phyloP scores from a whole-genome alignment of 805 yeast species.

The Wickerhamiella alocasiicola region DNA sequence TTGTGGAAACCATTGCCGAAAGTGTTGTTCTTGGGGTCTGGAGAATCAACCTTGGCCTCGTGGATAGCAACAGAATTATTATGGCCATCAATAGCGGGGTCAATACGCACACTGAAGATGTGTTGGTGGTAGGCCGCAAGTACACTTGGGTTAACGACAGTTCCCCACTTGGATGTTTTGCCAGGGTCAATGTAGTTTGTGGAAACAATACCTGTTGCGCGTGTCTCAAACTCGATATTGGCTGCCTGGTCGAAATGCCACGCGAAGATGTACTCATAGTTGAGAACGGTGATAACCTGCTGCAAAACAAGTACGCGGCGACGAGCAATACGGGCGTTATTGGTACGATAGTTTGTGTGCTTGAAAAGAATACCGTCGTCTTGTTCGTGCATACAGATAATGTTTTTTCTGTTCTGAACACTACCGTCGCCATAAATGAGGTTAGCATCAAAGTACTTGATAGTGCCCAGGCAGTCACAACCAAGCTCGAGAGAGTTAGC shows the following conservation, averaged over 20 bases:
- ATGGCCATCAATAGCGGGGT: conserved; percentile 73
- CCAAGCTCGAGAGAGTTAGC: conserved; percentile 61
- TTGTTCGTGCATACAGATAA: conserved; percentile 75
- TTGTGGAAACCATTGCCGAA: conserved; percentile 59
- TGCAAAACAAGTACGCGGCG: conserved; percentile 69
- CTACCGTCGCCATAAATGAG: conserved; percentile 48
- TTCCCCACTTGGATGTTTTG: conserved; percentile 56
- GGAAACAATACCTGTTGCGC: conserved; percentile 78
- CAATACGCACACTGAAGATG: conserved; percentile 65
- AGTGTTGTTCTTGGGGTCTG: conserved; percentile 44
- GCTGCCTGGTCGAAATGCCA: conserved; percentile 68
- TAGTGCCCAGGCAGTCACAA: conserved; percentile 73
- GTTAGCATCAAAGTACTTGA: conserved; percentile 56
- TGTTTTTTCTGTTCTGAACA: conserved; percentile 50
- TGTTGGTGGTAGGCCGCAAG: conserved; percentile 81
- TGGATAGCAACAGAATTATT: conserved; percentile 61
- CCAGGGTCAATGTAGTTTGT: conserved; percentile 73
- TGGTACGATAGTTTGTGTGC: conserved; percentile 65
- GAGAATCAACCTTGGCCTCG: conserved; percentile 53
- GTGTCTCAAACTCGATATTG: conserved; percentile 60
- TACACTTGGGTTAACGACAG: conserved; percentile 65
- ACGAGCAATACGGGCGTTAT: conserved; percentile 64
- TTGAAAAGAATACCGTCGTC: conserved; percentile 68
- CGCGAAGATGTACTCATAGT: conserved; percentile 68
- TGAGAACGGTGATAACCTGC: conserved; percentile 73